A percentile compares a stretch with the other conserved stretches of the same genome.
phyloP scores from a whole-genome alignment of 495 filamentous ascomycete species.

The Hypoxylon fragiforme region DNA sequence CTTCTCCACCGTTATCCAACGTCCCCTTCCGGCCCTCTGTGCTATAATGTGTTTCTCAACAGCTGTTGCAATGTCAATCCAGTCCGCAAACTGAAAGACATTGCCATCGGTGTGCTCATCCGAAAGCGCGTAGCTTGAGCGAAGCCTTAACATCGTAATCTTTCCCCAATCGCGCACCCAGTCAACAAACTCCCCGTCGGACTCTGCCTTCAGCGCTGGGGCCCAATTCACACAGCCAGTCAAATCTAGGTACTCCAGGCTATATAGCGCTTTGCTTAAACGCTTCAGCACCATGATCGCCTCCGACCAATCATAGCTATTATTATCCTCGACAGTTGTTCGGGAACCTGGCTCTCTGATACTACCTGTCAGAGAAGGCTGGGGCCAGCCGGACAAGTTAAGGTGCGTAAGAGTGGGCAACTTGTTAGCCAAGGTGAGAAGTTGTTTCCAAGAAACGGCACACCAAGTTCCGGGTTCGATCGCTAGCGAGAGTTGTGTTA shows the following conservation, averaged over 20 bases:
- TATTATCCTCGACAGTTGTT: too few relatives aligned
- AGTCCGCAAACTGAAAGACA: slow-evolving; percentile 33
- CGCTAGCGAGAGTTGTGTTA: slow-evolving; percentile 61
- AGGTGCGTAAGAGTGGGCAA: slow-evolving; percentile 73
- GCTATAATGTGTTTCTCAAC: slow-evolving; percentile 45
- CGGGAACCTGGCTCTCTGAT: too few relatives aligned
- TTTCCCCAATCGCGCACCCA: slow-evolving; percentile 53
- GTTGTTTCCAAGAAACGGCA: slow-evolving; percentile 65
- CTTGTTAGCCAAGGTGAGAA: slow-evolving; percentile 64
- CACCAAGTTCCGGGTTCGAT: slow-evolving; percentile 39
- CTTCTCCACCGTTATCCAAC: slow-evolving; percentile 47
- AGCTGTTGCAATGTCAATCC: slow-evolving; percentile 35
- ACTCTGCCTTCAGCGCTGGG: slow-evolving; percentile 53
- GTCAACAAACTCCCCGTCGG: slow-evolving; percentile 43
- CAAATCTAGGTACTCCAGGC: slow-evolving; percentile 77
- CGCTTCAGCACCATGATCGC: slow-evolving; percentile 68
- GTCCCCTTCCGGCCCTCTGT: slow-evolving; percentile 40
- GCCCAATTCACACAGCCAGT: slow-evolving; percentile 78
- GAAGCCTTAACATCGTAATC: slow-evolving; percentile 41
- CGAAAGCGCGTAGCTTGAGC: slow-evolving; percentile 37
- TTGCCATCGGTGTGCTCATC: slow-evolving; percentile 28
- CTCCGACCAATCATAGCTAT: slow-evolving; percentile 72
- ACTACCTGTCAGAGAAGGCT: slow-evolving; percentile 68
- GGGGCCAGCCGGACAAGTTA: slow-evolving; percentile 79
- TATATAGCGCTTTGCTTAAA: slow-evolving; percentile 67